Evolutionary conservation across 768 basidiomycete species (phyloP), one percentile per base, ranked within the genome.

Genomic region (Rhodotorula graminis): DNA sequence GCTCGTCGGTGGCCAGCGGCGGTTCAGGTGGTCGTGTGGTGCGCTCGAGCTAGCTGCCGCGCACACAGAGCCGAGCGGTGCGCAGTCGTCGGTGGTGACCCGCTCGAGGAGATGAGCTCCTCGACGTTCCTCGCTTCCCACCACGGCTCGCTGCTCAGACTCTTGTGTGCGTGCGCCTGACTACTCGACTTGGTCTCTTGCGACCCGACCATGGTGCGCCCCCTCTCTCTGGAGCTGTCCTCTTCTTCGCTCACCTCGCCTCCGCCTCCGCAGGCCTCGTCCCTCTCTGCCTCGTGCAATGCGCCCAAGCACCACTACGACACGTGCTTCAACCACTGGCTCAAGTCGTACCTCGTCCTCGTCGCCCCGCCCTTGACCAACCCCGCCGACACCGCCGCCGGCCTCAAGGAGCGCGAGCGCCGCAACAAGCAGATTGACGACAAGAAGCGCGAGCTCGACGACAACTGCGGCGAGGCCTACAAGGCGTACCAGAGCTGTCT

Each of bases 321-420:
- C 81, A 84, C 90, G 0, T 98, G 94, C 84, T 98, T 98, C 83
- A 96, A 96, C 78, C 87, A 90, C 15, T 97, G 94, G 95, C 93
- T 99, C 77, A 93, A 96, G 81, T 92, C 91, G 19, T 99, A 97
- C 80, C 87, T 97, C 33, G 90, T 93, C 78, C 93, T 93, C 16
- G 79, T 83, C 31, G 78, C 79, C 49, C 71, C 77, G 46, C 67
- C 74, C 25, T 69, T 87, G 18, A 84, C 89, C 27, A 78, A 82
- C 40, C 78, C 79, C 44, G 69, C 77, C 27, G 70, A 80, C 61
- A 80, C 82, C 46, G 78, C 84, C 67, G 21, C 82, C 84, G 64
- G 82, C 61, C 19, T 53, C 49, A 67, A 67, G 27, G 67, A 69
- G 31, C 59, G 65, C 19, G 64, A 66, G 33, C 44, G 67, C 29